Evolutionary conservation across 106 monocot genomes (phyloP), one percentile per base, ranked within the genome.

Genomic region (Dioscorea zingiberensis): DNA sequence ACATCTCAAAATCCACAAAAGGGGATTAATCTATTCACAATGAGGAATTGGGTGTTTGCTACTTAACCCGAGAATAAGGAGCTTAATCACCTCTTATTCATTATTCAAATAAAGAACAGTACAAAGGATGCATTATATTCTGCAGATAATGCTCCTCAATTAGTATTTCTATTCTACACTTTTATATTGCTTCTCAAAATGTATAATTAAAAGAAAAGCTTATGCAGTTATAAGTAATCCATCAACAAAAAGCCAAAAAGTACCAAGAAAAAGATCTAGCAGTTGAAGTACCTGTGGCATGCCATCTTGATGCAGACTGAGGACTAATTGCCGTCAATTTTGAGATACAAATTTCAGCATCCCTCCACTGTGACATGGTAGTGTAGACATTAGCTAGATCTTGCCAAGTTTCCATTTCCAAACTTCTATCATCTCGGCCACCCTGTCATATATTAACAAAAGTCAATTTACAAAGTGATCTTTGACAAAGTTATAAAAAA

Each of bases 271-370:
- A 25, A 59, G 7, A 25, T 7, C 7, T 47, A 47, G 7, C 7
- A 51, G 18, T 15, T 29, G 28, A 73, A n/a, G 27, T 71, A 91
- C 94, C 94, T 81, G 76, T 77, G 48, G 77, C 81, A 67, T 97
- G 85, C 88, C 83, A 91, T 44, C 59, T 55, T 59, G 64, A 79
- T 44, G 91, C 78, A 7, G 82, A 91, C 49, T 83, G 77, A 64
- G 88, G 83, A 62, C 64, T 75, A 30, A 81, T 77, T 58, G 60
- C 27, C 55, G 74, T 88, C 54, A 83, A 58, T 53, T 81, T 97
- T 16, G 88, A 83, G 26, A 97, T 59, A 69, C 95, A 97, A 61
- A 76, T 64, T 48, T 97, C 95, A 12, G 83, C 85, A 77, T 97
- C 88, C 63, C 69, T 79, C 85, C 80, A 85, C 47, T 75, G 91